Evolutionary conservation across 1,284 basidiomycete genomes (phyloP), one percentile per base, ranked within the genome.

Genomic region (Trichosporon coremiiforme): DNA sequence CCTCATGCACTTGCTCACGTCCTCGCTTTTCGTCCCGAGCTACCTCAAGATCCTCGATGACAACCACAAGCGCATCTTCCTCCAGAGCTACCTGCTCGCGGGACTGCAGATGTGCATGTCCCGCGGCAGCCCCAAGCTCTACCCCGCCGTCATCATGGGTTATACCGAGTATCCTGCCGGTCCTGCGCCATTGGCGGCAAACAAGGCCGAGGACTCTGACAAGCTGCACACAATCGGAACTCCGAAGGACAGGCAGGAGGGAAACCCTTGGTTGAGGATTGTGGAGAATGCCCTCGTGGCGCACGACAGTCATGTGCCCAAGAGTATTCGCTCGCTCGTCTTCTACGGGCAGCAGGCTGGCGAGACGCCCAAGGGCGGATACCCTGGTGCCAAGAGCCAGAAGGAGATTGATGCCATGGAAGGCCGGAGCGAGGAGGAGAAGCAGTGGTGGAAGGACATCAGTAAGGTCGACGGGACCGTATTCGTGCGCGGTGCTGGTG

Each of bases 1-100:
- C 86, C 80, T 91, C 73, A 89, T 90, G 89, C 90, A 91, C 79
- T 73, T 88, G 31, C 83, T 90, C 65, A 90, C 88, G 4, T 87
- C 87, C 15, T 86, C 88, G 4, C 76, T 90, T 22, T 90, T 90
- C 83, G 73, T 91, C 12, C 86, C 86, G 13, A 84, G 87, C 0
- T 82, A 87, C 68, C 74, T 88, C 20, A 67, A 82, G 82, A 66
- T 73, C 4, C 69, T 82, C 1, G 55, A 71, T 3, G 63, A 70
- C 0, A 55, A 73, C 1, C 31, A 77, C 36, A 87, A 87, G 73
- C 85, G 85, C 12, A 80, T 82, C 29, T 77, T 91, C 6, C 81
- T 91, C 17, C 83, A 85, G 45, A 82, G 85, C 0, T 87, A 86
- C 75, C 72, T 88, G 0, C 81, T 87, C 0, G 78, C 81, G 13